Evolutionary conservation across 139 green algal genomes (phyloP).

Genomic region (Auxenochlorella protothecoides): DNA sequence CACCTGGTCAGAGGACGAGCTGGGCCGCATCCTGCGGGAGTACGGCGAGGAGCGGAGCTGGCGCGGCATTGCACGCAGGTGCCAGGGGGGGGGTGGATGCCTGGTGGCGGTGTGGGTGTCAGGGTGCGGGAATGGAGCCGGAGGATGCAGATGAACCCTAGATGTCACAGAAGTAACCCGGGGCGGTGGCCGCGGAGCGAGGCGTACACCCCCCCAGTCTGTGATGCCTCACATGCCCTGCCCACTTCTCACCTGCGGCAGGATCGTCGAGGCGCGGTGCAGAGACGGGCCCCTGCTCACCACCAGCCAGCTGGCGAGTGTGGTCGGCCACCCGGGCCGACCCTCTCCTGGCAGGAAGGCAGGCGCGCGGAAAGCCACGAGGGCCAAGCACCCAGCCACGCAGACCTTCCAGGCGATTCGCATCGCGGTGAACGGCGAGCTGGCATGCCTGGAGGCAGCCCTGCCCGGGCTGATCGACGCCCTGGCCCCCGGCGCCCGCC

Average conservation of each 20-base stretch:
- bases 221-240: neutral
- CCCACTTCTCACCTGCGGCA: neutral
- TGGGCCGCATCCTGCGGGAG: conserved; percentile 76
- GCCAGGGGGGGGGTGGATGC: neutral
- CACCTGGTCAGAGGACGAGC: conserved; percentile 63
- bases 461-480: conserved; percentile 44
- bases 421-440: conserved; percentile 95
- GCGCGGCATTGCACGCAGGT: conserved; percentile 58
- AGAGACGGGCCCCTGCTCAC: conserved; percentile 48
- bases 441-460: conserved; percentile 41
- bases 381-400: conserved; percentile 81
- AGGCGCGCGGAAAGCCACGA: neutral
- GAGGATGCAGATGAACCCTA: neutral
- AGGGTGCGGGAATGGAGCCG: conserved; percentile 7
- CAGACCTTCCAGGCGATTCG: conserved; percentile 75
- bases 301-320: conserved; percentile 53
- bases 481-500: conserved; percentile 56
- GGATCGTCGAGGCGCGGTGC: conserved; percentile 38
- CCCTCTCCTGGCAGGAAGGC: conserved; percentile 1
- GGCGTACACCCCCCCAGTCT: too few relatives aligned
- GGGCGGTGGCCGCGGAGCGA: too few relatives aligned
- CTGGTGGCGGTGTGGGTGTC: conserved; percentile 13
- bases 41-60: conserved; percentile 89
- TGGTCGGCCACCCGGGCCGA: conserved; percentile 43
- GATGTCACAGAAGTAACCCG: too few relatives aligned